Evolutionary conservation across 2,329 filamentous ascomycete genomes (phyloP), one percentile per base, ranked within the genome.

Genomic region (Eutypella sp.): DNA sequence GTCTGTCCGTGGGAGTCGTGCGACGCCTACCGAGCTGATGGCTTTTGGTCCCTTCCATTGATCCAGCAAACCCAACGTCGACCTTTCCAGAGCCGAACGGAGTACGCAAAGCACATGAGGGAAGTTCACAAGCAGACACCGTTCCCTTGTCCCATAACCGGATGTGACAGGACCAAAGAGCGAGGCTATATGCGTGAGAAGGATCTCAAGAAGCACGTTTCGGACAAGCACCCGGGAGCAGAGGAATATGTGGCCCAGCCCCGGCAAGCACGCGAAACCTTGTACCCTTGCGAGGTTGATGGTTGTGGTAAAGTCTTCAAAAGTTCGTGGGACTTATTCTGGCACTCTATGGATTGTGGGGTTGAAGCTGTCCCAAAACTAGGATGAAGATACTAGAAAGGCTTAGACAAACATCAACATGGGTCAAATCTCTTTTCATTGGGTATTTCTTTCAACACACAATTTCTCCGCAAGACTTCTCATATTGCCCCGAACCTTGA

Each of bases 71-170:
- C 16, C 1, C 20, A 24, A 3, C 27, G 27, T 16, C 47, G 25
- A 2, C 52, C 51, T 15, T 62, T 63, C 38, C 16, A 34, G 1
- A 55, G 41, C 2, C 23, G 54, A 13, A 55, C 61, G 0, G 61
- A 63, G 1, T 67, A 60, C 43, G 62, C 50, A 1, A 60, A 57
- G 16, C 68, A 71, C 43, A 61, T 71, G 59, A 63, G 60, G 34
- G 57, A 62, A 2, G 54, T 57, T 6, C 67, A 70, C 38, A 51
- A 65, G 13, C 57, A 63, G 22, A 64, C 61, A 1, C 44, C 58
- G 0, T 68, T 60, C 34, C 60, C 63, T 0, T 71, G 67, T 40
- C 47, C 50, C 0, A 47, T 61, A 4, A 5, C 39, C 2, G 59
- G 56, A 0, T 71, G 67, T 31, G 51, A 56, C 15, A 57, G 47